Conservation (phyloP, 192 early-diverging fungal species). For the Physocladia obscura region DNA sequence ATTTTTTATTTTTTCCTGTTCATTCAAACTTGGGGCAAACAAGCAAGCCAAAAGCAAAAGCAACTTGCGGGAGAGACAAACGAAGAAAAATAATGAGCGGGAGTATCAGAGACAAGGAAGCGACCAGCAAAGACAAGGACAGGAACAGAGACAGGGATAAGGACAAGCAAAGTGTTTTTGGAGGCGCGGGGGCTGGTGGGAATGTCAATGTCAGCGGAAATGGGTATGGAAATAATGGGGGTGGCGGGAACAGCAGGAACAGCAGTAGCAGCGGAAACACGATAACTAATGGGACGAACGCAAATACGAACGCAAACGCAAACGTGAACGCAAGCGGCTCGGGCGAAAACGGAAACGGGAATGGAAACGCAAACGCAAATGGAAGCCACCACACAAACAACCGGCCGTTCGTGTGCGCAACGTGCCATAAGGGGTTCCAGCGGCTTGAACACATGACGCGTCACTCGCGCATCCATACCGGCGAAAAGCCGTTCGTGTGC, state of each 20-base stretch:
- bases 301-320: no score
- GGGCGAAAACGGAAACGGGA: no score
- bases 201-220: not conserved
- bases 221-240: no score
- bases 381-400: no score
- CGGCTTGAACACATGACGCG: constrained; percentile 83
- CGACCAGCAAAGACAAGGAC: not conserved
- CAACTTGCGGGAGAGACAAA: not conserved
- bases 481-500: constrained; percentile 82
- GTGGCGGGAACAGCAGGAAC: no score
- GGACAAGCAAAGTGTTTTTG: not conserved
- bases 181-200: not conserved
- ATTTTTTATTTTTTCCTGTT: not conserved
- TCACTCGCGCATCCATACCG: constrained; percentile 85
- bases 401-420: not conserved
- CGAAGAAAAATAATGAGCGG: not conserved
- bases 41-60: not conserved
- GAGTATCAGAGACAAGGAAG: not conserved
- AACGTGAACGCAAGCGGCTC: no score
- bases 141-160: not conserved
- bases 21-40: not conserved
- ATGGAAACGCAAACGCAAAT: no score
- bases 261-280: no score
- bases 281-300: no score
- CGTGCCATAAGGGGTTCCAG: constrained; percentile 55